Evolutionary conservation across 202 grass and related monocot genomes (phyloP).

Genomic region (Carex arenaria): DNA sequence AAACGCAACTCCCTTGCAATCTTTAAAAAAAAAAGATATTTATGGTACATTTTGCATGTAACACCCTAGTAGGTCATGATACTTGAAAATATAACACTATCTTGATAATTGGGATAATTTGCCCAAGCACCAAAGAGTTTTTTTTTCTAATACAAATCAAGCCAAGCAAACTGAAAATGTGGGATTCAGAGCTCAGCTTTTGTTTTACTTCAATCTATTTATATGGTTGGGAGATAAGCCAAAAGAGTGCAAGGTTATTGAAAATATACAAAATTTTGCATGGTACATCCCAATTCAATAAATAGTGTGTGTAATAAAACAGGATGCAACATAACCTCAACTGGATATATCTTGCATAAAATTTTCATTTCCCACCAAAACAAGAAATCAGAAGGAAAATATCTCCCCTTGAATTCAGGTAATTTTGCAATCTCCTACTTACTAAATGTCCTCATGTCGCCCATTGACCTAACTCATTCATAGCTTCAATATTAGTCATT

Average conservation of each 20-base stretch:
- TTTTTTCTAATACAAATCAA: not conserved
- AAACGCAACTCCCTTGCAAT: conserved; percentile 86
- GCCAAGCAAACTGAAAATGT: not conserved
- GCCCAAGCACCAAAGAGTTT: not conserved
- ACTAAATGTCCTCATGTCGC: not conserved
- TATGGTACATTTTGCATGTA: too few species aligned
- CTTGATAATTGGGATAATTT: not conserved
- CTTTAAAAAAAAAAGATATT: conserved; percentile 32
- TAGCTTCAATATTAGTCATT: not conserved
- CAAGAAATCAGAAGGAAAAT: not conserved
- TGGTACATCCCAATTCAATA: too few species aligned
- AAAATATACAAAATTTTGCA: not conserved
- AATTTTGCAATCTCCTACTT: not conserved
- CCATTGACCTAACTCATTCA: not conserved
- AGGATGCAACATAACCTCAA: not conserved
- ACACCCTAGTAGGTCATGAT: not conserved
- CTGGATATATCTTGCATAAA: not conserved
- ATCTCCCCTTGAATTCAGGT: not conserved
- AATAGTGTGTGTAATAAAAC: not conserved
- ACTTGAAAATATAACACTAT: not conserved
- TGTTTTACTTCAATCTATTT: not conserved
- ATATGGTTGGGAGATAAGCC: not conserved
- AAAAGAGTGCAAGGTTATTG: not conserved
- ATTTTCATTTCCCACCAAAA: not conserved
- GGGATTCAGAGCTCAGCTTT: not conserved